phyloP scores from a whole-genome alignment of 163 green algal genomes.

The Volvox carteri region DNA sequence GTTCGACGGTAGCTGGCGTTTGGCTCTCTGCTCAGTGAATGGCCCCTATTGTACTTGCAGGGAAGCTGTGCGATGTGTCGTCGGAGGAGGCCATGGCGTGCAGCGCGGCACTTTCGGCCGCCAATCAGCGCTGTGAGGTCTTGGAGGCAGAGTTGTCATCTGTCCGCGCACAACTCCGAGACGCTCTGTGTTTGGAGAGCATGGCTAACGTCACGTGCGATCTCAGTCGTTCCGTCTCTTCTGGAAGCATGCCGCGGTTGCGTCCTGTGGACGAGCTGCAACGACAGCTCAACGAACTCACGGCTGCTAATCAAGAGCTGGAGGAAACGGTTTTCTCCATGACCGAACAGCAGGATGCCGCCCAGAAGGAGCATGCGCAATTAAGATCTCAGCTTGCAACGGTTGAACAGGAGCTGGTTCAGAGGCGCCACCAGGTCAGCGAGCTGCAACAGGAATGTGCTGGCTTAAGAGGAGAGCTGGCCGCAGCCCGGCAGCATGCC shows the following conservation, averaged over 20 bases:
- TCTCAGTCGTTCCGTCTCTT: neutral
- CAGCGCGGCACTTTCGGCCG: neutral
- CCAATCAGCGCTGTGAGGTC: neutral
- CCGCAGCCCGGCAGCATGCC: neutral
- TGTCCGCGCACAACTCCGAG: slow-evolving; percentile 5
- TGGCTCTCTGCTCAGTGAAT: too few species aligned
- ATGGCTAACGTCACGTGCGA: neutral
- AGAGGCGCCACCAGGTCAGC: neutral
- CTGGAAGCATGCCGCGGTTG: neutral
- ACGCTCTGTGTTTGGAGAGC: neutral
- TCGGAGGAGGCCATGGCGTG: neutral
- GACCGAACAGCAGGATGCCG: slow-evolving; percentile 10
- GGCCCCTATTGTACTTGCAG: neutral
- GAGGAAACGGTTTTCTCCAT: slow-evolving; percentile 51
- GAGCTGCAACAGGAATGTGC: slow-evolving; percentile 25
- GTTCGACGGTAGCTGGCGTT: too few species aligned
- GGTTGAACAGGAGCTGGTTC: neutral
- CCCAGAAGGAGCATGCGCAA: slow-evolving; percentile 8
- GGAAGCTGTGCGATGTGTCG: slow-evolving; percentile 13
- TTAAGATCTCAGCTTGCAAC: slow-evolving; percentile 8
- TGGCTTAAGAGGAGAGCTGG: slow-evolving; percentile 49
- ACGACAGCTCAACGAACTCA: slow-evolving; percentile 35
- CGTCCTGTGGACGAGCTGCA: slow-evolving; percentile 48
- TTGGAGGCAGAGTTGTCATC: neutral
- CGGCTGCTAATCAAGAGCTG: slow-evolving; percentile 31